A percentile compares a stretch with the other conserved stretches of the same genome.
phyloP scores from a whole-genome alignment of 1,284 basidiomycete species.

The Leccinum subatratum region DNA sequence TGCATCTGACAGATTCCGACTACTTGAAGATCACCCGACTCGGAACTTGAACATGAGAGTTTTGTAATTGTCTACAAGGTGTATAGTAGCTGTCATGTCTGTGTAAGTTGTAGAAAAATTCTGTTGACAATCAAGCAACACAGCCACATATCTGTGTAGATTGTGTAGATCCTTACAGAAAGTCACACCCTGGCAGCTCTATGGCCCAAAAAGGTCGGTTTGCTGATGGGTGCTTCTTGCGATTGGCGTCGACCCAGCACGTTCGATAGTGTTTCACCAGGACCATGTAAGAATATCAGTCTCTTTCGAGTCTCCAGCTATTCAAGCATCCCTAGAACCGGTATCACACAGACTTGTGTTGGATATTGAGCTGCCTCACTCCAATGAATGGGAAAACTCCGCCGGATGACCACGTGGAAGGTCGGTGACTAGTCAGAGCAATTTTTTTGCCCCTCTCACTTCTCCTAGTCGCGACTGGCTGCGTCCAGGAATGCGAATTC shows the following conservation, averaged over 20 bases:
- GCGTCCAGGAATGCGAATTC: slow-evolving; percentile 68
- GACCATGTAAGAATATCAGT: slow-evolving; percentile 62
- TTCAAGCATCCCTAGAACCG: slow-evolving; percentile 52
- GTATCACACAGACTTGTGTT: slow-evolving; percentile 84
- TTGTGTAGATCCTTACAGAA: too few relatives aligned
- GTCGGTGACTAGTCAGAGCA: slow-evolving; percentile 36
- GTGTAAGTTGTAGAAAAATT: too few relatives aligned
- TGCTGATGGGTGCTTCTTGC: slow-evolving; percentile 58
- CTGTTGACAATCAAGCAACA: too few relatives aligned
- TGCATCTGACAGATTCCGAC: too few relatives aligned
- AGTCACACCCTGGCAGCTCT: too few relatives aligned
- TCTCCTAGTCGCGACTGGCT: slow-evolving; percentile 66
- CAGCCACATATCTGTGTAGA: too few relatives aligned
- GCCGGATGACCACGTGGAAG: slow-evolving; percentile 96
- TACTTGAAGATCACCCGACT: too few relatives aligned
- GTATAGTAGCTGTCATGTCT: too few relatives aligned
- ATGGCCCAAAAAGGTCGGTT: too few relatives aligned
- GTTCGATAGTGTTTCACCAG: slow-evolving; percentile 73
- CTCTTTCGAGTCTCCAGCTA: neutral
- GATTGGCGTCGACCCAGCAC: slow-evolving; percentile 76
- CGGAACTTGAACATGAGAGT: too few relatives aligned
- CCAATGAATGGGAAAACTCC: slow-evolving; percentile 76
- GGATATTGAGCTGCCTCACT: slow-evolving; percentile 85
- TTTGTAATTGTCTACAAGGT: too few relatives aligned
- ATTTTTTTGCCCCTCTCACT: slow-evolving; percentile 6